Conservation (phyloP, 306 rosid genomes). For the Cyclanthera cordifolia region DNA sequence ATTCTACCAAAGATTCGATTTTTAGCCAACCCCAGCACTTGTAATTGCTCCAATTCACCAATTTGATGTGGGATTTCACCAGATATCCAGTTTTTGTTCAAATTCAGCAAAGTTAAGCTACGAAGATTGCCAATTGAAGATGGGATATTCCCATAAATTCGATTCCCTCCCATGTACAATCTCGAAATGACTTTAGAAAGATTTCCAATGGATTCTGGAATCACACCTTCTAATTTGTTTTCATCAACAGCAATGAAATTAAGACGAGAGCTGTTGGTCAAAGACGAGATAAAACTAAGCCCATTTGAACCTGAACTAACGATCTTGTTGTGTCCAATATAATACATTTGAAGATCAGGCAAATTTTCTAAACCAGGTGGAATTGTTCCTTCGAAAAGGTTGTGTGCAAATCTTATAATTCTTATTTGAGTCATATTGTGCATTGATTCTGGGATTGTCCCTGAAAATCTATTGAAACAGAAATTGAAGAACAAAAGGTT, state of each 20-base stretch:
- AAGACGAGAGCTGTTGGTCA: slow-evolving; percentile 49
- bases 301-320: slow-evolving; percentile 31
- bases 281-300: slow-evolving; percentile 39
- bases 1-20: slow-evolving; percentile 42
- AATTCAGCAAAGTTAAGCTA: slow-evolving; percentile 41
- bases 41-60: slow-evolving; percentile 37
- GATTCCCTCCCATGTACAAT: slow-evolving; percentile 57
- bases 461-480: slow-evolving; percentile 51
- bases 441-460: slow-evolving; percentile 55
- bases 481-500: slow-evolving; percentile 38
- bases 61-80: slow-evolving; percentile 58
- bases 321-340: slow-evolving; percentile 49
- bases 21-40: slow-evolving; percentile 29
- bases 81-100: slow-evolving; percentile 38
- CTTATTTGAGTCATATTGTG: slow-evolving; percentile 51
- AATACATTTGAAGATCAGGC: slow-evolving; percentile 42
- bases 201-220: slow-evolving; percentile 58
- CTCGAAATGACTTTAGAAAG: slow-evolving; percentile 41
- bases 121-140: slow-evolving; percentile 43
- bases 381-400: slow-evolving; percentile 44
- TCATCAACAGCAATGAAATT: slow-evolving; percentile 40
- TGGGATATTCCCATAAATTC: slow-evolving; percentile 49
- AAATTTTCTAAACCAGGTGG: slow-evolving; percentile 71
- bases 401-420: slow-evolving; percentile 36
- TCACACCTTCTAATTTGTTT: slow-evolving; percentile 43